Base-by-base conservation (phyloP, 192 early-diverging fungal species). In the Mortierella claussenii region DNA sequence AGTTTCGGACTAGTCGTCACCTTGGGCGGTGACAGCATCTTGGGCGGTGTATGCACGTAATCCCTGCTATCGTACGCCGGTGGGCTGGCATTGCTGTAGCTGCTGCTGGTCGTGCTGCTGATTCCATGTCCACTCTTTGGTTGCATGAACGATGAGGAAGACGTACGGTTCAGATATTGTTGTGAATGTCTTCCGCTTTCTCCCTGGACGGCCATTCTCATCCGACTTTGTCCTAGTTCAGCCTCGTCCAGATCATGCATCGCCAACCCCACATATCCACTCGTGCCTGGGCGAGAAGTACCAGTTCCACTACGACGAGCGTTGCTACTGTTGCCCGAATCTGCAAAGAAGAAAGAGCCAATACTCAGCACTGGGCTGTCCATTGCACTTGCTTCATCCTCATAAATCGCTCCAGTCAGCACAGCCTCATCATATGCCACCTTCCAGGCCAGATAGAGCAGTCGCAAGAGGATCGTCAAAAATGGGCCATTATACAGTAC, bases 361-460 rank as follows among this genome's bases (percentile, higher is more conserved):
- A 71, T 45, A n/a, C 37, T 51, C 4, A 61, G 23, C 2, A 40
- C n/a, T 21, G 56, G 36, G 4, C 24, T 53, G 2, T 28, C 40
- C 18, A 28, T 17, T 32, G 23, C 28, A 8, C 23, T 55, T 3
- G 55, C 34, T 5, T 65, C 73, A n/a, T 67, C 65, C 36, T 66
- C 73, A 42, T 44, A 55, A 20, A 76, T 76, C 17, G 73, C 64
- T 28, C 73, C 73, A 20, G 73, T 76, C 11, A 76, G 58, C 26
- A 76, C 53, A 54, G 73, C 73, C 64, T 76, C 73, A 26, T 76
- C 73, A 31, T 76, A 76, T 1, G 73, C 73, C 28, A 76, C 73
- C 59, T 61, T 76, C 73, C 73, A 76, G 4, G 73, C 73, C 64
- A 60, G 31, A 37, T 56, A 67, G 57, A 76, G 36, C 37, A 76